Percentiles rank a stretch among this genome's conserved stretches.
Evolutionary conservation across 176 grass and related monocot species (phyloP).

Genomic region (Hyparrhenia diplandra): DNA sequence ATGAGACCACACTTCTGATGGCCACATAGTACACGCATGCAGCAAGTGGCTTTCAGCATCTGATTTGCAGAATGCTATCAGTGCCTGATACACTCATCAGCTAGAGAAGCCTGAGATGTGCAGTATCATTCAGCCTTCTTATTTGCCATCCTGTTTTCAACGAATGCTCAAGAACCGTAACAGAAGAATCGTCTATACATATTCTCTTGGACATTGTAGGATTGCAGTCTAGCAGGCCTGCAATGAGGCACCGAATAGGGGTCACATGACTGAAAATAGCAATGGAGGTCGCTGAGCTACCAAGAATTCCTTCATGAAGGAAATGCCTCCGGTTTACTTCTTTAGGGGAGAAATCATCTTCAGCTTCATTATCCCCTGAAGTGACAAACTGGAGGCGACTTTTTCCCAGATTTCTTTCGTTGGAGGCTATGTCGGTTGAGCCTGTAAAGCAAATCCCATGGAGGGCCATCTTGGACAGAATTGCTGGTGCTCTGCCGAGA

Average conservation of each 20-base stretch:
- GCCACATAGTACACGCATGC: not conserved
- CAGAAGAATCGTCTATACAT: slow-evolving; percentile 77
- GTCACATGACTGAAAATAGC: slow-evolving; percentile 69
- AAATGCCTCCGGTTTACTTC: slow-evolving; percentile 38
- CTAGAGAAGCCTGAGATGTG: slow-evolving; percentile 83
- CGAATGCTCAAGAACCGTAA: slow-evolving; percentile 76
- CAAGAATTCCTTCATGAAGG: slow-evolving; percentile 39
- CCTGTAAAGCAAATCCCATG: slow-evolving; percentile 56
- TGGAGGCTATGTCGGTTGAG: slow-evolving; percentile 56
- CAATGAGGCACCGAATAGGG: slow-evolving; percentile 67
- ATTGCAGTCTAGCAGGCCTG: slow-evolving; percentile 62
- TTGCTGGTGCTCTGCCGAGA: slow-evolving; percentile 62
- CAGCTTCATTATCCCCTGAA: slow-evolving; percentile 56
- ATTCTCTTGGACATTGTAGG: slow-evolving; percentile 61
- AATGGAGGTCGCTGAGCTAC: slow-evolving; percentile 35
- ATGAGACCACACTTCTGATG: not conserved
- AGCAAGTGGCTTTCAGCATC: not conserved
- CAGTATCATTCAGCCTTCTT: slow-evolving; percentile 73
- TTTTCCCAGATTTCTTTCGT: slow-evolving; percentile 79
- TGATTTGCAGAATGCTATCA: not conserved
- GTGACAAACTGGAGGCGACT: slow-evolving; percentile 81
- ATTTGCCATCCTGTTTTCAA: slow-evolving; percentile 74
- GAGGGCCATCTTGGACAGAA: slow-evolving; percentile 56
- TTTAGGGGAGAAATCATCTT: slow-evolving; percentile 69
- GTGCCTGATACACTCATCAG: not conserved